Percentiles rank a stretch among this genome's conserved stretches.
Evolutionary conservation across 371 early-diverging fungal genomes (phyloP).

Genomic region (Mortierella sp.): DNA sequence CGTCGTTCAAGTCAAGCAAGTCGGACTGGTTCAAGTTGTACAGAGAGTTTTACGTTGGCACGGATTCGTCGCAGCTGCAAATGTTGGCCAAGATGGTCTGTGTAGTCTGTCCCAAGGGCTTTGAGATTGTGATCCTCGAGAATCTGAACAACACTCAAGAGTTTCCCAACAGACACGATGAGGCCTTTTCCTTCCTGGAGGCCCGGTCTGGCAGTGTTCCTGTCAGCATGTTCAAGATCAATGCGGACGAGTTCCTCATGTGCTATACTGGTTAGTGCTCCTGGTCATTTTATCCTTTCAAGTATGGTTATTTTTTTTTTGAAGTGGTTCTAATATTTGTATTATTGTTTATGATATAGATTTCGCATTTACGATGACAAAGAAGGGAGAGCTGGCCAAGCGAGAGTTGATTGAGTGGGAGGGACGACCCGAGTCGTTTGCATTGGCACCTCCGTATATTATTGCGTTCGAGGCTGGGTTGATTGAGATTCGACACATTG

Average conservation of each 20-base stretch:
- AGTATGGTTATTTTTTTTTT: not conserved
- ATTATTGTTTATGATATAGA: slow-evolving; percentile 19
- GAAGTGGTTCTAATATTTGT: not conserved
- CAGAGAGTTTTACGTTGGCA: slow-evolving; percentile 85
- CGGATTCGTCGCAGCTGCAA: slow-evolving; percentile 85
- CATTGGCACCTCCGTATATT: slow-evolving; percentile 77
- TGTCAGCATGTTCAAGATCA: slow-evolving; percentile 86
- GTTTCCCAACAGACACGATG: slow-evolving; percentile 66
- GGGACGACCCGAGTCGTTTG: slow-evolving; percentile 53
- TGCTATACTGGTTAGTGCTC: slow-evolving; percentile 83
- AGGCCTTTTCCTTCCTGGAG: slow-evolving; percentile 81
- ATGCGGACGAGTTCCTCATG: slow-evolving; percentile 83
- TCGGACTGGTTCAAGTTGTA: slow-evolving; percentile 56
- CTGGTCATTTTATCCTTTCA: not conserved
- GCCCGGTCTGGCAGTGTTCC: slow-evolving; percentile 77
- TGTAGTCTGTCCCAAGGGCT: slow-evolving; percentile 91
- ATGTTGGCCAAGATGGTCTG: slow-evolving; percentile 87
- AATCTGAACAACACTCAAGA: slow-evolving; percentile 79
- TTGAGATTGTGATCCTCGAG: slow-evolving; percentile 92
- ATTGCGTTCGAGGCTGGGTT: slow-evolving; percentile 90
- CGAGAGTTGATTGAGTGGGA: slow-evolving; percentile 54
- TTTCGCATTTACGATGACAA: slow-evolving; percentile 57
- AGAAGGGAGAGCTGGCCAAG: slow-evolving; percentile 48
- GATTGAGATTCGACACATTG: slow-evolving; percentile 90
- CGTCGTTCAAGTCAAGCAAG: slow-evolving; percentile 47